Evolutionary conservation across 371 early-diverging fungal species (phyloP), one percentile per base, ranked within the genome.

Genomic region (Capniomyces stellatus): DNA sequence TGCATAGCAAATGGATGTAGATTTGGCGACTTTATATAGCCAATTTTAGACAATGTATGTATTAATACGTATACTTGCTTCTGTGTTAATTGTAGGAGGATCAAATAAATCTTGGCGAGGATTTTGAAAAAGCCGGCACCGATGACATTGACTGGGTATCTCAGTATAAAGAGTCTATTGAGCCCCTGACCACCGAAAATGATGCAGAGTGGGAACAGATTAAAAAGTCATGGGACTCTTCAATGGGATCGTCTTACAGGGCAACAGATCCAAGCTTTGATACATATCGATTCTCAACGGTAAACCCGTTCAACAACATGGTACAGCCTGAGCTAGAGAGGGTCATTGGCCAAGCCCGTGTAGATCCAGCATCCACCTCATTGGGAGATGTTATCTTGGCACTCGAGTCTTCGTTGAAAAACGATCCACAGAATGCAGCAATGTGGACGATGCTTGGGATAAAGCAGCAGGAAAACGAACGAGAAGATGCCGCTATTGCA

Each of bases 401-500:
- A 0, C 74, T 92, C 3, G 98, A 97, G 68, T 91, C 93, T 1
- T 77, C 78, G n/a, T 83, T 92, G 8, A 85, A 90, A 60, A 66
- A 77, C 46, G 75, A 85, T 41, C 82, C 87, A 1, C 62, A 72
- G 6, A 81, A 93, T 66, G 86, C 91, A 0, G 60, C 64, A 0
- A 77, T 87, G 43, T 97, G 97, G 97, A 74, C 80, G 54, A 64
- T 75, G 55, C 75, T 97, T 1, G 97, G 97, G 24, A 66, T 83
- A 21, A 72, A 77, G 39, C 97, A 97, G 59, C 92, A 91, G 51
- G 94, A 97, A 61, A 94, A 93, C 58, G 97, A 97, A 64, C 82
- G 87, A 31, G 97, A 97, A 58, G 71, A 67, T 0, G 77, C 83
- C 6, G 94, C 97, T 0, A 90, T 97, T 56, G 82, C 87, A 0